Percentiles rank a stretch among this genome's conserved stretches.
Conservation (phyloP, 1,139 yeast species). For the Scheffersomyces lignicola region DNA sequence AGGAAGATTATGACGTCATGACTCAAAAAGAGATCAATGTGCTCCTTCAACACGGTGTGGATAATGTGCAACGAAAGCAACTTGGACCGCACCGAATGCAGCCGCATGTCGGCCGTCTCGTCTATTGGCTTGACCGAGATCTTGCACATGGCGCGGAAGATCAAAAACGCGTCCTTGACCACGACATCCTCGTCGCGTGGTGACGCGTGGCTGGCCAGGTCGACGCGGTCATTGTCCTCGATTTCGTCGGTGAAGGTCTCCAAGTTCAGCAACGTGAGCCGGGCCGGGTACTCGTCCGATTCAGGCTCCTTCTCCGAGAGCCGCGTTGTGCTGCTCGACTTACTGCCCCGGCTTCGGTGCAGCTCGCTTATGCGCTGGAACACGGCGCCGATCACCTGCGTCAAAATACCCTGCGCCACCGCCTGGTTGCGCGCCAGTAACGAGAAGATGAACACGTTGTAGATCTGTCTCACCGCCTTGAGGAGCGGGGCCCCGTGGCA, state of each 20-base stretch:
- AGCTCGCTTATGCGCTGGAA: conserved; percentile 68
- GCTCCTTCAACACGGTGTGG: conserved; percentile 81
- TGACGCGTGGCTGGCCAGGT: conserved; percentile 48
- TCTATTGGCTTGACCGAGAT: conserved; percentile 80
- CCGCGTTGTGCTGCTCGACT: conserved; percentile 21
- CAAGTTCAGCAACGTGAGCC: conserved; percentile 59
- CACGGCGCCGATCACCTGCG: conserved; percentile 84
- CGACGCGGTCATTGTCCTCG: conserved; percentile 50
- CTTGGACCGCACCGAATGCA: conserved; percentile 91
- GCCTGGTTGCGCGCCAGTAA: conserved; percentile 82
- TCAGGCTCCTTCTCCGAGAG: conserved; percentile 14
- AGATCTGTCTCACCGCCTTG: conserved; percentile 89
- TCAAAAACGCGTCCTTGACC: conserved; percentile 87
- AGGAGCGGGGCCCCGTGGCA: conserved; percentile 89
- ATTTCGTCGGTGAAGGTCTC: conserved; percentile 55
- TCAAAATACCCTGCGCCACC: conserved; percentile 91
- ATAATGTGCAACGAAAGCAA: conserved; percentile 83
- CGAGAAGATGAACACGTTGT: conserved; percentile 86
- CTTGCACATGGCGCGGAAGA: conserved; percentile 93
- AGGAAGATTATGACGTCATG: conserved; percentile 61
- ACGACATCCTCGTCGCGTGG: conserved; percentile 60
- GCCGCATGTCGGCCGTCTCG: conserved; percentile 77
- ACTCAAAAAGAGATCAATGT: conserved; percentile 78
- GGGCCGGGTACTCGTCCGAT: conserved; percentile 22
- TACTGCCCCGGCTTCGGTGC: conserved; percentile 15